Evolutionary conservation across 1,284 basidiomycete genomes (phyloP).

Genomic region (Mycena sp.): DNA sequence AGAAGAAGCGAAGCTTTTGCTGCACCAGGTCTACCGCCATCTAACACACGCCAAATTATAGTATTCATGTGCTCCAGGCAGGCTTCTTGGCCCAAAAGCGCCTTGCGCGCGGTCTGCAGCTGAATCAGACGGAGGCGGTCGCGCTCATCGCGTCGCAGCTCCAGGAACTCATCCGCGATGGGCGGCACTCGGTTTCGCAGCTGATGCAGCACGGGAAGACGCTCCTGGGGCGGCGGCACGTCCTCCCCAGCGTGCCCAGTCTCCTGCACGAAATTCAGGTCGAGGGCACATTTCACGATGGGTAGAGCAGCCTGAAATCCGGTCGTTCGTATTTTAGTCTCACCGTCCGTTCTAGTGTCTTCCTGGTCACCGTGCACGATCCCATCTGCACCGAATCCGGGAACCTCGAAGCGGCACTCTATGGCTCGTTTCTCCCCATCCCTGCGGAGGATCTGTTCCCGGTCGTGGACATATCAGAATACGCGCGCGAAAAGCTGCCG

Average conservation of each 20-base stretch:
- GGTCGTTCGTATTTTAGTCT: too few species aligned
- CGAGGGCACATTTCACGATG: constrained; percentile 89
- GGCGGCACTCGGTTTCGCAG: constrained; percentile 85
- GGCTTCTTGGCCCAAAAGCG: constrained; percentile 94
- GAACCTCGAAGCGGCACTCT: constrained; percentile 84
- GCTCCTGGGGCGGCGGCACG: constrained; percentile 89
- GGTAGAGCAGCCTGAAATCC: constrained; percentile 57
- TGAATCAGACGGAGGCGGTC: constrained; percentile 90
- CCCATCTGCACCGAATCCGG: constrained; percentile 90
- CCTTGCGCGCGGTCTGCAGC: constrained; percentile 87
- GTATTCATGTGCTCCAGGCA: constrained; percentile 52
- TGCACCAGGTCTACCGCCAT: constrained; percentile 54
- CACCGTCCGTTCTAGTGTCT: constrained; percentile 65
- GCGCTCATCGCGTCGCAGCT: constrained; percentile 92
- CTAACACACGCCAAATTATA: neutral
- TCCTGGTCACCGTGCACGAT: constrained; percentile 94
- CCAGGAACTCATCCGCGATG: constrained; percentile 97
- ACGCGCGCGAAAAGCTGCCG: constrained; percentile 66
- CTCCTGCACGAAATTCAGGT: constrained; percentile 88
- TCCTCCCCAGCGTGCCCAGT: constrained; percentile 79
- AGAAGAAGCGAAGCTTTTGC: constrained; percentile 60
- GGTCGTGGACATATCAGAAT: constrained; percentile 54
- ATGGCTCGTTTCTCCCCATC: constrained; percentile 91
- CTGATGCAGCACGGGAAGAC: constrained; percentile 94
- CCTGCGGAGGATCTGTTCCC: constrained; percentile 78